phyloP scores from a whole-genome alignment of 768 basidiomycete genomes.

The Dacryopinax primogenitus region DNA sequence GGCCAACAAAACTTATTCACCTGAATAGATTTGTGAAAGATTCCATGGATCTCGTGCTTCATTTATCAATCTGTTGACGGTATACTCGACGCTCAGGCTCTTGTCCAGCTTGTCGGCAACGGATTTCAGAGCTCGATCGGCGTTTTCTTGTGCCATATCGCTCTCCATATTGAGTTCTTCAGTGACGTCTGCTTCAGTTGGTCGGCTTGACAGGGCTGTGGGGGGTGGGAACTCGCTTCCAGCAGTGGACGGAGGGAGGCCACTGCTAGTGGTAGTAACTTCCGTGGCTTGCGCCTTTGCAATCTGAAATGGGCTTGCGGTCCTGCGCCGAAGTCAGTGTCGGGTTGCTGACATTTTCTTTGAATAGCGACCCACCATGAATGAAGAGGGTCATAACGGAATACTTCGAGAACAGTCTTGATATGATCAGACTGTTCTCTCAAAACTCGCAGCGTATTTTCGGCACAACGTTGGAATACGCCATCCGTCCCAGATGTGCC shows the following conservation, averaged over 20 bases:
- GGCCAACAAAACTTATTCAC: slow-evolving; percentile 31
- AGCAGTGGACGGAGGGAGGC: neutral
- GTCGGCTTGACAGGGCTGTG: neutral
- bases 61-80: slow-evolving; percentile 83
- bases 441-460: slow-evolving; percentile 86
- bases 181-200: neutral
- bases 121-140: slow-evolving; percentile 71
- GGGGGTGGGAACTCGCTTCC: neutral
- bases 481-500: slow-evolving; percentile 82
- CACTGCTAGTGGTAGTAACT: neutral
- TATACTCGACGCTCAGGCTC: slow-evolving; percentile 78
- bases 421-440: slow-evolving; percentile 75
- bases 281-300: slow-evolving; percentile 23
- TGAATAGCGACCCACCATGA: slow-evolving; percentile 50
- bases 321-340: slow-evolving; percentile 34
- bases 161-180: slow-evolving; percentile 44
- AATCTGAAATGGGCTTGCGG: slow-evolving; percentile 62
- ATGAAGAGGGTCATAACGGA: slow-evolving; percentile 91
- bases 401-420: slow-evolving; percentile 90
- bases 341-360: neutral
- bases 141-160: slow-evolving; percentile 66
- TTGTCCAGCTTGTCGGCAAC: slow-evolving; percentile 76
- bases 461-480: slow-evolving; percentile 87
- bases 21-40: slow-evolving; percentile 63
- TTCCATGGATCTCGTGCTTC: slow-evolving; percentile 70